Percentiles rank a stretch among this genome's conserved stretches.
These are phyloP conservation scores for Candida sphagnicola DNA, from an alignment of 805 yeast genomes.

Conservation along the genomic window DNA sequence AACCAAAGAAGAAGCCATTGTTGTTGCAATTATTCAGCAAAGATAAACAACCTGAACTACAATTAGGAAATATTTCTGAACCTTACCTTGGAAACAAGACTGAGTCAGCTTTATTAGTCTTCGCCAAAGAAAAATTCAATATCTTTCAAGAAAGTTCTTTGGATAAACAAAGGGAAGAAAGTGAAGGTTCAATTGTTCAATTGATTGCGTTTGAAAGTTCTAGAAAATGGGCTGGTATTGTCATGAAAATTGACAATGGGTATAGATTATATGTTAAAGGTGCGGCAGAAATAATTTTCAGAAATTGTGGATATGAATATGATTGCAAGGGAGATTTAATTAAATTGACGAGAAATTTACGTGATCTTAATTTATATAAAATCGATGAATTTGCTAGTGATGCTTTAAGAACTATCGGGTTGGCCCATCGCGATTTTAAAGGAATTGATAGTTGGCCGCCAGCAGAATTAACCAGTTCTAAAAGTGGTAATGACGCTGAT, in stretches of 20 bases:
- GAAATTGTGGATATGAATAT: constrained; percentile 46
- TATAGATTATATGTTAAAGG: constrained; percentile 79
- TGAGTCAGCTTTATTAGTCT: constrained; percentile 77
- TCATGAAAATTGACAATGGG: constrained; percentile 47
- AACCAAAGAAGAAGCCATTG: constrained; percentile 27
- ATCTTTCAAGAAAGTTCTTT: constrained; percentile 41
- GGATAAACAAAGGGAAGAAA: constrained; percentile 31
- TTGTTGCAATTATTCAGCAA: constrained; percentile 21
- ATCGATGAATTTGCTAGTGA: constrained; percentile 59
- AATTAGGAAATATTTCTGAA: constrained; percentile 35
- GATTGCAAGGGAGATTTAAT: constrained; percentile 22
- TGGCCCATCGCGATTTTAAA: constrained; percentile 72
- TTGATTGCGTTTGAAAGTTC: constrained; percentile 87
- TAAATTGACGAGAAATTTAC: constrained; percentile 24
- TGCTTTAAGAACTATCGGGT: constrained; percentile 85
- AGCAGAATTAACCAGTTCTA: constrained; percentile 25
- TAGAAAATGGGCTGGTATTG: constrained; percentile 88
- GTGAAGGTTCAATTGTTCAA: constrained; percentile 47
- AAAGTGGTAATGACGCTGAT: constrained; percentile 17
- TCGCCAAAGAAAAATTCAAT: constrained; percentile 58
- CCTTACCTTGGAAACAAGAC: constrained; percentile 90
- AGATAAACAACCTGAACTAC: constrained; percentile 7
- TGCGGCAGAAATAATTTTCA: constrained; percentile 85
- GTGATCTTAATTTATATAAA: constrained; percentile 28
- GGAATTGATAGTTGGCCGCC: constrained; percentile 65